phyloP scores from a whole-genome alignment of 176 grass and related monocot genomes.

The Puccinellia tenuiflora region DNA sequence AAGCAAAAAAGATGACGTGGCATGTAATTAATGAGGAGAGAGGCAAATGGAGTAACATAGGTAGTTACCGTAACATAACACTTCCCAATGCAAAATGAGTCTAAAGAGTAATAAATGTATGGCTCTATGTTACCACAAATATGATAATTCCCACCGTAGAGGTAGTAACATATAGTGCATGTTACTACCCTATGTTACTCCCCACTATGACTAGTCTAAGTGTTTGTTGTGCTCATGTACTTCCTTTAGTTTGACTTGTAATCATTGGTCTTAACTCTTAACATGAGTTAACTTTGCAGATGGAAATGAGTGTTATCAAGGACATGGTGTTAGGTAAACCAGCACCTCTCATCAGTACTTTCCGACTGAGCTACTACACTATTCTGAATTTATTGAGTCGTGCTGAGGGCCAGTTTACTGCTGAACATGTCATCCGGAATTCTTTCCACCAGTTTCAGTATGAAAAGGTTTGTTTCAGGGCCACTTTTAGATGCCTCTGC shows the following conservation, averaged over 20 bases:
- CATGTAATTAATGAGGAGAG: no score
- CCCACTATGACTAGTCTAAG: no score
- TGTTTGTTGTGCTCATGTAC: not conserved
- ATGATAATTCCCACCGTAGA: no score
- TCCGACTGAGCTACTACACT: slow-evolving; percentile 93
- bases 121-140: no score
- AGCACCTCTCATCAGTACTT: slow-evolving; percentile 93
- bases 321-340: slow-evolving; percentile 99
- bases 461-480: slow-evolving; percentile 66
- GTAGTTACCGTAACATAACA: no score
- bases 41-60: no score
- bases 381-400: slow-evolving; percentile 98
- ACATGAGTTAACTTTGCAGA: slow-evolving; percentile 49
- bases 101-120: no score
- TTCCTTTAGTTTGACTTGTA: slow-evolving; percentile 7
- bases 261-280: slow-evolving; percentile 7
- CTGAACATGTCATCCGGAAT: slow-evolving; percentile 95
- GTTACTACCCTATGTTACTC: no score
- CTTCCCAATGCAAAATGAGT: no score
- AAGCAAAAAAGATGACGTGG: no score
- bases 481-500: slow-evolving; percentile 20
- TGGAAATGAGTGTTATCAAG: slow-evolving; percentile 99
- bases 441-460: slow-evolving; percentile 99
- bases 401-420: slow-evolving; percentile 95
- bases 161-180: no score